Conservation (phyloP, 2,329 filamentous ascomycete species). For the Venturia carpophila region DNA sequence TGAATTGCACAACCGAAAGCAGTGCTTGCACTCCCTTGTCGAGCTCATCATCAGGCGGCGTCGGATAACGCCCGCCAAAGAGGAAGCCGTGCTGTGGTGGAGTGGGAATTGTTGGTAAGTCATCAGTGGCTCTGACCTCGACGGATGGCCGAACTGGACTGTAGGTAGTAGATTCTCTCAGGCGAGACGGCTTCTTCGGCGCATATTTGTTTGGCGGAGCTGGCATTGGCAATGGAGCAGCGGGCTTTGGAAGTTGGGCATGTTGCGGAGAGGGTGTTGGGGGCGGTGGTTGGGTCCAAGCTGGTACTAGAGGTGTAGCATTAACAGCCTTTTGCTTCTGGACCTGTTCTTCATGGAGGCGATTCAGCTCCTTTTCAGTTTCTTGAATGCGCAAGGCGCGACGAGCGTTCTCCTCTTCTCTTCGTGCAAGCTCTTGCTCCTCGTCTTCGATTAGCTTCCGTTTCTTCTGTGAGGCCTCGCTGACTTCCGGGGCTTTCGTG, state of each 20-base stretch:
- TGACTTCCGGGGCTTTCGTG: background rate
- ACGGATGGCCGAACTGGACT: background rate
- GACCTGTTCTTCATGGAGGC: background rate
- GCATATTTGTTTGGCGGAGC: conserved; percentile 7
- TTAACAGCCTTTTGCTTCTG: background rate
- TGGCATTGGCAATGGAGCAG: background rate
- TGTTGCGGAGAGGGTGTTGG: conserved; percentile 1
- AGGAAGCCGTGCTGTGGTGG: background rate
- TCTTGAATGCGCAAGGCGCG: background rate
- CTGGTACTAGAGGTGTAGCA: background rate
- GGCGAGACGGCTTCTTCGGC: conserved; percentile 12
- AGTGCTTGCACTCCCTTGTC: background rate
- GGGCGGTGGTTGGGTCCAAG: conserved; percentile 13
- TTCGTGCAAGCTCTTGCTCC: background rate
- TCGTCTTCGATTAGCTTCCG: conserved; percentile 9
- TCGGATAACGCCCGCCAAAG: background rate
- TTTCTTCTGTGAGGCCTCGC: background rate
- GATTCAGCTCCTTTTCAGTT: background rate
- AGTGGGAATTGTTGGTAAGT: background rate
- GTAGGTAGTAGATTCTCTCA: conserved; percentile 8
- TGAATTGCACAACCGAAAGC: background rate
- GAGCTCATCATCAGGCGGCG: background rate
- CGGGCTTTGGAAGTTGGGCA: conserved; percentile 3
- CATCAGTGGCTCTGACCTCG: background rate
- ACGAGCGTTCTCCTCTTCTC: background rate